Base-by-base conservation (phyloP, 257 asterid genomes). In the Forsythia suspensa region DNA sequence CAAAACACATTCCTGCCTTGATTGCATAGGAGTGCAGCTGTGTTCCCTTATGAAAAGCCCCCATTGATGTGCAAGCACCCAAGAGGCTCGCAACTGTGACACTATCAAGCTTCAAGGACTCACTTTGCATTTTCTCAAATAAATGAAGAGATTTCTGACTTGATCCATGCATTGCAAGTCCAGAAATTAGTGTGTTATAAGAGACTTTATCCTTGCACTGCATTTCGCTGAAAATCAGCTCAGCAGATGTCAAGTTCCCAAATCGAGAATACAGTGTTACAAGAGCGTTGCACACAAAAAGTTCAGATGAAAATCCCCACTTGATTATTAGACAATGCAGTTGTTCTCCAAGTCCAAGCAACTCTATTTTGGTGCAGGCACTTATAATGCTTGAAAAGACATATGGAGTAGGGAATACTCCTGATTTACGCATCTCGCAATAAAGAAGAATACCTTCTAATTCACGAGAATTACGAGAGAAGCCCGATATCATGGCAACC, bases 401-500 rank as follows among this genome's bases (percentile, higher is more conserved):
- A 80, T 90, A 92, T 1, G 98, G 98, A n/a, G 98, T 94, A 20
- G 97, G 97, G 76, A 71, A 86, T 8, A 86, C 92, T 52, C 98
- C 97, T 61, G 76, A 83, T 80, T 77, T 90, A 36, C 94, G 87
- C 96, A 94, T 92, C 82, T 92, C 91, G 76, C 80, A 69, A 67
- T 94, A 94, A 59, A 94, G 91, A 43, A 69, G 79, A 77, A 94
- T 82, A 74, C 88, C 87, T 43, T 86, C 92, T 66, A 85, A 65
- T 70, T 86, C 92, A 38, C 67, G 84, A 36, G 75, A 80, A 78
- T 85, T 92, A 44, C 82, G 86, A 15, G 97, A 91, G 82, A 92
- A 90, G 77, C 97, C 96, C 15, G 97, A 88, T 77, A 91, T 82
- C 91, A 92, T 92, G 74, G 97, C 95, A 84, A 94, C 96, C 98